Conservation (phyloP, 495 filamentous ascomycete species). For the Amniculicola lignicola region DNA sequence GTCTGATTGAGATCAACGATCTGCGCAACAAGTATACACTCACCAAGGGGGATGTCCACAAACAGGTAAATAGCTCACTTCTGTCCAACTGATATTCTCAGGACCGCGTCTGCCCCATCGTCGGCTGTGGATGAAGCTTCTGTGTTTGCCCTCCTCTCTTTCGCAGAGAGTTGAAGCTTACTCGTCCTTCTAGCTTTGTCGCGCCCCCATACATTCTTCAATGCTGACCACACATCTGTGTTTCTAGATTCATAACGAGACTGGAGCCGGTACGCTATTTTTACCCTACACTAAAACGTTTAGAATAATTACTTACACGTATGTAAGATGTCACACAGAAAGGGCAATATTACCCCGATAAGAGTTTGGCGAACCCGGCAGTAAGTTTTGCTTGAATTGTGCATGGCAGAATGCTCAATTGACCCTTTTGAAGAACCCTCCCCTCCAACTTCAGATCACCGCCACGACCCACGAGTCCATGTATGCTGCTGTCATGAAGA, state of each 20-base stretch:
- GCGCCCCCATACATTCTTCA: constrained; percentile 68
- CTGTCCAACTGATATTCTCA: constrained; percentile 75
- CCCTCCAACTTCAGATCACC: constrained; percentile 90
- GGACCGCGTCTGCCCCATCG: constrained; percentile 45
- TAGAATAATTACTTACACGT: constrained; percentile 53
- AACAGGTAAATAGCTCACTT: constrained; percentile 90
- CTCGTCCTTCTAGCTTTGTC: constrained; percentile 62
- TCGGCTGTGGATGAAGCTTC: constrained; percentile 6
- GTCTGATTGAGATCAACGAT: constrained; percentile 98
- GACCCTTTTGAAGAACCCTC: constrained; percentile 65
- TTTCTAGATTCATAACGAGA: constrained; percentile 99
- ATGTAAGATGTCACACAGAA: constrained; percentile 97
- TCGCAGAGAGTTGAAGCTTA: constrained; percentile 75
- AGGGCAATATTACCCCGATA: constrained; percentile 94
- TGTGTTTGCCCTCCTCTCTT: constrained; percentile 43
- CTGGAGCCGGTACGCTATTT: constrained; percentile 96
- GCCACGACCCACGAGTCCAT: constrained; percentile 89
- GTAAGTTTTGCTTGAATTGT: constrained; percentile 53
- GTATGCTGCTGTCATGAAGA: constrained; percentile 77
- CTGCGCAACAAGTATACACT: constrained; percentile 94
- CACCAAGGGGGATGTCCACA: constrained; percentile 96
- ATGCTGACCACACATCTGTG: constrained; percentile 94
- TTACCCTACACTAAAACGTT: constrained; percentile 40
- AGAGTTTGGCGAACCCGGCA: constrained; percentile 89
- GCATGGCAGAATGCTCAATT: not conserved